A percentile compares a stretch with the other conserved stretches of the same genome.
Evolutionary conservation across 805 yeast genomes (phyloP).

Genomic region (Sugiyamaella mastotermitis): DNA sequence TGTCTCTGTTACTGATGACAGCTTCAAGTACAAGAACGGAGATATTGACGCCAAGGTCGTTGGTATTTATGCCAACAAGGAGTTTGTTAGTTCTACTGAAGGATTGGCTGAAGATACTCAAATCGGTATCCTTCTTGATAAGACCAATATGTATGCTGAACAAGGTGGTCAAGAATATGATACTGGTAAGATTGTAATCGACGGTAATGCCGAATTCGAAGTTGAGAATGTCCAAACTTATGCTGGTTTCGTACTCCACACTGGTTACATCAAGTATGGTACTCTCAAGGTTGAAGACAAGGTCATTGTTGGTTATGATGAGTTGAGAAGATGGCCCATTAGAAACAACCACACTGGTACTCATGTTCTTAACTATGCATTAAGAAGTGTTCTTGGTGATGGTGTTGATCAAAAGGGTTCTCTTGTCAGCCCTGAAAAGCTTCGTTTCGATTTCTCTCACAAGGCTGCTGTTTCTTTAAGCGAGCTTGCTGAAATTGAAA

Average conservation of each 20-base stretch:
- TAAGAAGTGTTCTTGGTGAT: conserved; percentile 80
- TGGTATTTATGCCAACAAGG: conserved; percentile 59
- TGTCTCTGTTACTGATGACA: conserved; percentile 79
- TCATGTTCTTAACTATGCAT: conserved; percentile 84
- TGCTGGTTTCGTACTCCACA: conserved; percentile 93
- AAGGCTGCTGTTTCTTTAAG: conserved; percentile 71
- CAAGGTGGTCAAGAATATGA: conserved; percentile 99
- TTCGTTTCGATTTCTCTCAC: conserved; percentile 94
- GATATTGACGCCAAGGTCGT: conserved; percentile 59
- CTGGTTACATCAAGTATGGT: conserved; percentile 83
- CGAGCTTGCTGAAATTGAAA: conserved; percentile 73
- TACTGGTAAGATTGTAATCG: conserved; percentile 86
- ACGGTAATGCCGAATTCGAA: conserved; percentile 78
- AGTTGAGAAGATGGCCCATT: conserved; percentile 90
- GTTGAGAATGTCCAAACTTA: conserved; percentile 89
- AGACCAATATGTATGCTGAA: conserved; percentile 95
- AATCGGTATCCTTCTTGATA: conserved; percentile 77
- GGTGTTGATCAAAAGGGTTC: conserved; percentile 95
- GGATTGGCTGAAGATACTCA: conserved; percentile 41
- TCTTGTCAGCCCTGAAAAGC: conserved; percentile 87
- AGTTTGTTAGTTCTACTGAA: conserved; percentile 45
- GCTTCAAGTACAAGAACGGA: conserved; percentile 63
- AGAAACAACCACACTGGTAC: conserved; percentile 99
- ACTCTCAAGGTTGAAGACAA: conserved; percentile 56
- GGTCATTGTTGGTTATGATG: conserved; percentile 85